Base-by-base conservation (phyloP, 345 rosid genomes). In the Populus tremula region DNA sequence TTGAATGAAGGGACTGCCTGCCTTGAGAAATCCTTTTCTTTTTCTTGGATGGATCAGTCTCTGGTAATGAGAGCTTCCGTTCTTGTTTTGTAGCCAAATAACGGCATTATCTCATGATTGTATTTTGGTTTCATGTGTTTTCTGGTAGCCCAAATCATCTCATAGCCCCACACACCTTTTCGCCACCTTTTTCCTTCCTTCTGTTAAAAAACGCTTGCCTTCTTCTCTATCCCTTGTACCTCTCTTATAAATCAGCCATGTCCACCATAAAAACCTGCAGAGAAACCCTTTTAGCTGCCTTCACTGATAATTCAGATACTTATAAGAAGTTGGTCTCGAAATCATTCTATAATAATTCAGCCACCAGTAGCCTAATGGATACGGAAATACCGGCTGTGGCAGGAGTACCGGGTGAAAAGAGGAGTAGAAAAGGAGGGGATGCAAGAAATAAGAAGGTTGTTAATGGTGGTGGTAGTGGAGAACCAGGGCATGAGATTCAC, bases 401-500 rank as follows among this genome's bases (percentile, higher is more conserved):
- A 17, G 78, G 25, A 18, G 74, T 8, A 33, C 66, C 25, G 76
- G 82, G 76, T 18, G 66, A 67, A 39, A 84, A 84, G 85, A 84
- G 87, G 69, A 67, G 69, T 9, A 59, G 78, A 74, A 81, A 76
- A n/a, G 78, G 76, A n/a, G 78, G 67, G 66, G 36, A 21, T 14
- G 4, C 14, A 8, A 70, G 39, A n/a, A 62, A 33, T 67, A 67
- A 76, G 6, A 69, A 77, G 38, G 63, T 12, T 21, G 68, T 38
- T 27, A n/a, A 63, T 68, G 47, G 56, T 20, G 71, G 73, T 8
- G 76, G 50, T 4, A 84, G 70, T 2, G 84, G 76, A 9, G 83
- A 84, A 76, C 76, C 86, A 4, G 89, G 84, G 70, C 85, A 86
- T 49, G 90, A 81, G 64, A 74, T 85, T 31, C 93, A 90, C 61